Base-by-base conservation (phyloP, 169 alveolate genomes). In the Miamiensis avidus region DNA sequence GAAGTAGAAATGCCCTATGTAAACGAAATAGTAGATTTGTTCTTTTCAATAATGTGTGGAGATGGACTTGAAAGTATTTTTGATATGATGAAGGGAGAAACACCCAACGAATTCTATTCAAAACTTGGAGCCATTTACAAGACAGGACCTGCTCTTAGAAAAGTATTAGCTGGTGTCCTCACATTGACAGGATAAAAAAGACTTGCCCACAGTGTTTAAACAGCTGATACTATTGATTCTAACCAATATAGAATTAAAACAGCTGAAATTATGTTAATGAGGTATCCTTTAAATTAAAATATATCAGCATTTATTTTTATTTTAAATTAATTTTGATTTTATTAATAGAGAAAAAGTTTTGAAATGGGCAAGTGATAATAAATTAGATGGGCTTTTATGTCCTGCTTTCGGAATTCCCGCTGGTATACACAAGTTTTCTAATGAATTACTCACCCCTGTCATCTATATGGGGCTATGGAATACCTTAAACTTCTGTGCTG, bases 371-470 rank as follows among this genome's bases (percentile, higher is more conserved):
- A 78, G 86, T 49, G 88, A 79, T 29, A 30, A 65, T 64, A 26
- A 74, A 4, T 69, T 83, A 26, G 93, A 87, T 69, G 92, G 88
- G 4, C 31, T 92, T 16, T 82, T 92, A 16, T 72, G 81, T 32
- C 96, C 96, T 29, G 86, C 88, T 27, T 86, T 81, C 33, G 91
- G 91, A 20, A 32, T 33, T 78, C 89, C 91, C 29, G 93, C 96
- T 25, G 83, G 86, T 65, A 86, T 81, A 73, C 92, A 85, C 75
- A 91, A 83, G 6, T 79, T 76, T 31, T 74, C 88, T 0, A 83
- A 74, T 33, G 93, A 87, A 1, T 26, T 89, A 0, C 84, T 78
- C 11, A 32, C 84, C 0, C 78, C 91, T 15, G 82, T 77, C 25
- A 74, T 74, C 0, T 93, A 87, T 86, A 82, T 88, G 1, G 75